These are phyloP conservation scores for Colletotrichum camelliae DNA, from an alignment of 2,329 filamentous ascomycete species.

Conservation along the genomic window DNA sequence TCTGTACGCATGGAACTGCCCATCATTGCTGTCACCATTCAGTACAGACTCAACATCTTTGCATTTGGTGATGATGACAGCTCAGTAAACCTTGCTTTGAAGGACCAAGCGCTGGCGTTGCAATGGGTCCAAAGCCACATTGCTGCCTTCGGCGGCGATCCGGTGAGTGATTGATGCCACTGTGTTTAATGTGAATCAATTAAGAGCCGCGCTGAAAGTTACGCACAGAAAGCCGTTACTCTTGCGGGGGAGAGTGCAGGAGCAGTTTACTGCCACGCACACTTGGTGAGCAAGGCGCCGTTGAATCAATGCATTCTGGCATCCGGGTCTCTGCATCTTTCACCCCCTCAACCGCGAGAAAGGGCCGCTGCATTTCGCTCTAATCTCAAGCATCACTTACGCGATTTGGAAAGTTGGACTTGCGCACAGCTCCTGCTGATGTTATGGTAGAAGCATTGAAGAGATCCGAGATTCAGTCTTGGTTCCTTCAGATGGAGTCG, in stretches of 20 bases:
- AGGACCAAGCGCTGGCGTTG: conserved; percentile 38
- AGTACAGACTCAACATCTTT: conserved; percentile 35
- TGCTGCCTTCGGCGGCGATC: conserved; percentile 32
- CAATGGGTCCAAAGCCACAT: conserved; percentile 32
- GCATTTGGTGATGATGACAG: conserved; percentile 46
- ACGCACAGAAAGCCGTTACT: conserved; percentile 39
- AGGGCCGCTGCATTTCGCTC: background rate
- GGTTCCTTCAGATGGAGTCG: conserved; percentile 45
- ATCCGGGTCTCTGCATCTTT: conserved; percentile 48
- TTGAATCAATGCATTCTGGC: conserved; percentile 40
- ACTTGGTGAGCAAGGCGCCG: conserved; percentile 35
- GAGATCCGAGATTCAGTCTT: conserved; percentile 41
- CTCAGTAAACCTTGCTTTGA: conserved; percentile 38
- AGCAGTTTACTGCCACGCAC: conserved; percentile 49
- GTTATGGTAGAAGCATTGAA: conserved; percentile 37
- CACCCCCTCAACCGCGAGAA: conserved; percentile 40
- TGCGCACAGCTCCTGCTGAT: conserved; percentile 31
- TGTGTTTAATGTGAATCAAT: background rate
- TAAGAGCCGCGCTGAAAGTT: background rate
- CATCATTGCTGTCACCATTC: conserved; percentile 23
- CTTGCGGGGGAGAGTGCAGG: conserved; percentile 51
- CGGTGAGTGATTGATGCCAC: conserved; percentile 6
- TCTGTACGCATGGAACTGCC: conserved; percentile 31
- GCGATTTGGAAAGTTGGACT: background rate
- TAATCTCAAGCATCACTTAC: background rate